Conservation (phyloP, 352 stramenopile genomes). For the Globisporangium paddicum region DNA sequence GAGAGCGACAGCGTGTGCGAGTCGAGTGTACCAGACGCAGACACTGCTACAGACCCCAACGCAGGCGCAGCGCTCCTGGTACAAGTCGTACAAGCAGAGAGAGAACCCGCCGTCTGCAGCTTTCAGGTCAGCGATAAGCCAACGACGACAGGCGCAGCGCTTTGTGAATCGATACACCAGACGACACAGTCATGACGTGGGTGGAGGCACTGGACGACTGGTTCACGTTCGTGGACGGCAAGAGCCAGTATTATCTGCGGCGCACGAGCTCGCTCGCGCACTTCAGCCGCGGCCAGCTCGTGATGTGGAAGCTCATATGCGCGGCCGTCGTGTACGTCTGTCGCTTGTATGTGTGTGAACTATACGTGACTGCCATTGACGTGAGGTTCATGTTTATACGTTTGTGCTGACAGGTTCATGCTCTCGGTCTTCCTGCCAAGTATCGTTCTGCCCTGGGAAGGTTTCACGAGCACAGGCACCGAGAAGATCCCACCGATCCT, state of each 20-base stretch:
- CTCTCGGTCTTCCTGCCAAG: conserved; percentile 47
- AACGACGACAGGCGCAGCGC: not conserved
- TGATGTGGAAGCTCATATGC: conserved; percentile 58
- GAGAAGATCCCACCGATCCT: conserved; percentile 55
- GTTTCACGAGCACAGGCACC: conserved; percentile 31
- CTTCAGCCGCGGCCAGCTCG: conserved; percentile 46
- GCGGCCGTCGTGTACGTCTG: conserved; percentile 42
- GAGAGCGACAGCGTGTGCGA: not conserved
- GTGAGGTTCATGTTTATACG: not conserved
- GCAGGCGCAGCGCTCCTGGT: not conserved
- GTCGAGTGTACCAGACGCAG: not conserved
- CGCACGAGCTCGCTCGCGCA: conserved; percentile 35
- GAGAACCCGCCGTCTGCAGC: not conserved
- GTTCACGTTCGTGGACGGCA: conserved; percentile 68
- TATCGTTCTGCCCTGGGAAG: conserved; percentile 42
- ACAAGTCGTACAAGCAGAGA: not conserved
- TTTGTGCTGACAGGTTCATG: conserved; percentile 30
- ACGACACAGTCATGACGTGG: conserved; percentile 8
- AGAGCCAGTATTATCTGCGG: conserved; percentile 50
- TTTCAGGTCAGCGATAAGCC: not conserved
- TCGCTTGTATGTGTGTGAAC: too few relatives aligned
- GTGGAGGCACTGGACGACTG: conserved; percentile 46
- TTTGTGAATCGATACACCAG: not conserved
- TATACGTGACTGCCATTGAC: not conserved
- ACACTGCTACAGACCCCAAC: not conserved